Percentiles rank a stretch among this genome's conserved stretches.
phyloP scores from a whole-genome alignment of 768 basidiomycete species.

The Suillus occidentalis region DNA sequence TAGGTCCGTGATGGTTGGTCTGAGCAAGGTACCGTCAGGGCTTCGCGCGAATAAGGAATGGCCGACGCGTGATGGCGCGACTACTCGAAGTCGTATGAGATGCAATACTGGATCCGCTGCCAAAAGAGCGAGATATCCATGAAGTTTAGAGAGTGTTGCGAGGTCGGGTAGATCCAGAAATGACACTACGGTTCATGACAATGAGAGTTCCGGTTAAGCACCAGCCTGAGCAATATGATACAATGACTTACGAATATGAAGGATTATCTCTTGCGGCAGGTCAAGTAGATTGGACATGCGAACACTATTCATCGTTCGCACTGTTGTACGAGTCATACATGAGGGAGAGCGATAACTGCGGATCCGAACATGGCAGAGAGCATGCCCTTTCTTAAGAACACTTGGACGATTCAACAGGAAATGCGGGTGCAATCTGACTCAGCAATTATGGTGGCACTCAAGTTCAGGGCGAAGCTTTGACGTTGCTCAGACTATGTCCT shows the following conservation, averaged over 20 bases:
- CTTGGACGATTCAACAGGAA: neutral
- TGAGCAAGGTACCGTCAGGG: conserved; percentile 52
- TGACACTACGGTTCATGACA: conserved; percentile 44
- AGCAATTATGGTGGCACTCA: neutral
- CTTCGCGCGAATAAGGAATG: conserved; percentile 65
- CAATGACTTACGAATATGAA: conserved; percentile 54
- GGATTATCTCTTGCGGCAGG: conserved; percentile 56
- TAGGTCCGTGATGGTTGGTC: conserved; percentile 67
- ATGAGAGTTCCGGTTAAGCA: neutral
- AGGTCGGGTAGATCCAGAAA: conserved; percentile 77
- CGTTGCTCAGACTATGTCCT: neutral
- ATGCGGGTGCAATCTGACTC: conserved; percentile 1
- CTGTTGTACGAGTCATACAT: conserved; percentile 3
- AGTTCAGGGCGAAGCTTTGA: neutral
- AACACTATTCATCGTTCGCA: neutral
- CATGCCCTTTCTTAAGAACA: neutral
- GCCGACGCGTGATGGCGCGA: conserved; percentile 65
- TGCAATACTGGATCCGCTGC: conserved; percentile 67
- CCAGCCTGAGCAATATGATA: no score
- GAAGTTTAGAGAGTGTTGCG: conserved; percentile 48
- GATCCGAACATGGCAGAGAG: neutral
- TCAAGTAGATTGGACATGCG: conserved; percentile 21
- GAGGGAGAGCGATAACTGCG: neutral
- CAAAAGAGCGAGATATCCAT: conserved; percentile 47
- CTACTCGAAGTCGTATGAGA: conserved; percentile 55